Percentiles rank a stretch among this genome's conserved stretches.
Conservation (phyloP, 2,329 filamentous ascomycete genomes). For the Pestalotiopsis sp. region DNA sequence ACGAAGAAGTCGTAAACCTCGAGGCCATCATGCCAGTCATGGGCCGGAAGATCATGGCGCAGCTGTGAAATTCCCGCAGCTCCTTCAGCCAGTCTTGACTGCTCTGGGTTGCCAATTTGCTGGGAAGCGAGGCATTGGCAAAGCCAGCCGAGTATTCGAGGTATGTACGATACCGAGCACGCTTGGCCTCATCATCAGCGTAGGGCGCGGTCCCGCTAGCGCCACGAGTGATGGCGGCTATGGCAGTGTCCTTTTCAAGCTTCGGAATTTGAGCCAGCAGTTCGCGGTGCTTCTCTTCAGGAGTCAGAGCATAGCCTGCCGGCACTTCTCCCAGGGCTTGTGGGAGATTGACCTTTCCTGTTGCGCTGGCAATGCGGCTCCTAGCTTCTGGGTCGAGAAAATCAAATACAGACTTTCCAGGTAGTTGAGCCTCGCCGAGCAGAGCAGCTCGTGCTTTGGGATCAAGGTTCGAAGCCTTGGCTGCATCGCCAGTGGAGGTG, state of each 20-base stretch:
- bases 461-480: slow-evolving; percentile 75
- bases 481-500: slow-evolving; percentile 73
- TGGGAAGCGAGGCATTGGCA: slow-evolving; percentile 54
- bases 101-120: slow-evolving; percentile 39
- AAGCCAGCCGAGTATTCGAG: slow-evolving; percentile 75
- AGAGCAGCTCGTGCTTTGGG: slow-evolving; percentile 76
- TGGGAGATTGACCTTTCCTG: slow-evolving; percentile 77
- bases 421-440: slow-evolving; percentile 78
- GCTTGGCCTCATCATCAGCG: slow-evolving; percentile 77
- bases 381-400: slow-evolving; percentile 80
- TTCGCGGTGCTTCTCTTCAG: slow-evolving; percentile 62
- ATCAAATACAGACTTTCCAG: slow-evolving; percentile 94
- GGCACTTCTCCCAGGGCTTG: slow-evolving; percentile 76
- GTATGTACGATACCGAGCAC: slow-evolving; percentile 78
- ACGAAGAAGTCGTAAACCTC: slow-evolving; percentile 73
- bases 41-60: slow-evolving; percentile 79
- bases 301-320: slow-evolving; percentile 61
- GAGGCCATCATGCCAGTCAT: slow-evolving; percentile 92
- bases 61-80: slow-evolving; percentile 71
- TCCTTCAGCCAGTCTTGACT: slow-evolving; percentile 81
- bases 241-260: slow-evolving; percentile 66
- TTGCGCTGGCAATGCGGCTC: slow-evolving; percentile 73
- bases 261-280: slow-evolving; percentile 61
- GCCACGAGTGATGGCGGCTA: slow-evolving; percentile 69
- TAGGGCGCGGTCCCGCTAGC: slow-evolving; percentile 72